Evolutionary conservation across 2,329 filamentous ascomycete genomes (phyloP).

Genomic region (Phaeoacremonium minimum): DNA sequence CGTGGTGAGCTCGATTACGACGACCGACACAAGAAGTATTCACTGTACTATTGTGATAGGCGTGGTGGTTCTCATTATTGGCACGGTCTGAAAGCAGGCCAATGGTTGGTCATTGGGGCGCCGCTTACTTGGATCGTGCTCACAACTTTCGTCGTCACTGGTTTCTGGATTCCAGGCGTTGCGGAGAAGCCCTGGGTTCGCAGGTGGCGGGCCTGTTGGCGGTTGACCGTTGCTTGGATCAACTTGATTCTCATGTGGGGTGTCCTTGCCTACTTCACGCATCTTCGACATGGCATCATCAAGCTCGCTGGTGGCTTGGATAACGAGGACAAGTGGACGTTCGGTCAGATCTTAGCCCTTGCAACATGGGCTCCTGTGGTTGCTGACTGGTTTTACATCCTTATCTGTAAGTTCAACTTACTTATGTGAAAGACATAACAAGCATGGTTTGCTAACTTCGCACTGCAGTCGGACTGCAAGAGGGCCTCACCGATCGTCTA

Average conservation of each 20-base stretch:
- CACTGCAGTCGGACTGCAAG: too few relatives aligned
- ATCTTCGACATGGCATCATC: slow-evolving; percentile 4
- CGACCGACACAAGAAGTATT: slow-evolving; percentile 1
- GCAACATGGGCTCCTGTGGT: slow-evolving; percentile 1
- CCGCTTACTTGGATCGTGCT: slow-evolving; percentile 10
- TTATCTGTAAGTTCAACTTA: background rate
- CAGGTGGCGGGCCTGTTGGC: slow-evolving; percentile 2
- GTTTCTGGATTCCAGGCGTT: slow-evolving; percentile 9
- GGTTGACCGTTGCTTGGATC: slow-evolving; percentile 3
- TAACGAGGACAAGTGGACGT: too few relatives aligned
- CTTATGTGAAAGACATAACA: too few relatives aligned
- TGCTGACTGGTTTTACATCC: background rate
- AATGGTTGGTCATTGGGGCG: slow-evolving; percentile 10
- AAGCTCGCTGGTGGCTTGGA: too few relatives aligned
- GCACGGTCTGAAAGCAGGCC: slow-evolving; percentile 6
- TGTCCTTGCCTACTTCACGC: slow-evolving; percentile 2
- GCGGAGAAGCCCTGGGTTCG: slow-evolving; percentile 2
- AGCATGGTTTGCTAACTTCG: too few relatives aligned
- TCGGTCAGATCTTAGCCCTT: slow-evolving; percentile 1
- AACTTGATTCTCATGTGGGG: slow-evolving; percentile 7
- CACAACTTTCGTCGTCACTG: slow-evolving; percentile 10
- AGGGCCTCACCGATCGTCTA: too few relatives aligned
- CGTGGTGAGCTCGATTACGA: slow-evolving; percentile 11
- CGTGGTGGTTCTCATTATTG: slow-evolving; percentile 11
- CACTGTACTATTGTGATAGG: slow-evolving; percentile 9